Evolutionary conservation across 2,329 filamentous ascomycete species (phyloP).

Genomic region (Pseudocercospora vitis): DNA sequence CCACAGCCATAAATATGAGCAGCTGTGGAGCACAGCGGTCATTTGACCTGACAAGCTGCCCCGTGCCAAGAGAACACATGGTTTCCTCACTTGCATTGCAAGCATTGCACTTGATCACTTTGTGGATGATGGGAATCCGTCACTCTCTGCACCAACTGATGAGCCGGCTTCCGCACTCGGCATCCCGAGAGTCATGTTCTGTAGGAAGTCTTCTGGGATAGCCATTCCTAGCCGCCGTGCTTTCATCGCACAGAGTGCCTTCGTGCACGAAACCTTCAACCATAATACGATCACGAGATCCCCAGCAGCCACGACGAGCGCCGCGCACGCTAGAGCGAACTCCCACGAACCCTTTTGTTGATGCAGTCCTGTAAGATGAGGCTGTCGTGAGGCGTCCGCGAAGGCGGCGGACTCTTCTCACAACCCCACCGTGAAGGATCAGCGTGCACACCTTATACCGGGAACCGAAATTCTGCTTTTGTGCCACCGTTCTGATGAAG

Average conservation of each 20-base stretch:
- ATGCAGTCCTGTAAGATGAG: conserved; percentile 1
- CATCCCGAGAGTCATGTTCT: not conserved
- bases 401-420: not conserved
- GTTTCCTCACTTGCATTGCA: conserved; percentile 3
- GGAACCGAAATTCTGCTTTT: not conserved
- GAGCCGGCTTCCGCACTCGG: not conserved
- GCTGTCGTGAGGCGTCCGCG: not conserved
- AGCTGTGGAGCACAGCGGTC: not conserved
- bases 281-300: not conserved
- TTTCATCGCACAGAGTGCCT: too few species aligned
- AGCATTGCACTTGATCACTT: not conserved
- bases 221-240: too few species aligned
- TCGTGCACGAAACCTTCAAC: not conserved
- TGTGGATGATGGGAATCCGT: too few species aligned
- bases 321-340: not conserved
- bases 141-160: not conserved
- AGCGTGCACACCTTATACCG: conserved; percentile 1
- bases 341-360: not conserved
- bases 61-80: not conserved
- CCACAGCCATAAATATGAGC: not conserved
- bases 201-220: too few species aligned
- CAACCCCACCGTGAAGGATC: conserved; percentile 7
- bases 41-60: not conserved
- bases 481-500: too few species aligned
- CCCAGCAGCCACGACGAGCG: not conserved